These are phyloP conservation scores for Kluyveromyces wickerhamii DNA, from an alignment of 805 yeast species.

Conservation along the genomic window DNA sequence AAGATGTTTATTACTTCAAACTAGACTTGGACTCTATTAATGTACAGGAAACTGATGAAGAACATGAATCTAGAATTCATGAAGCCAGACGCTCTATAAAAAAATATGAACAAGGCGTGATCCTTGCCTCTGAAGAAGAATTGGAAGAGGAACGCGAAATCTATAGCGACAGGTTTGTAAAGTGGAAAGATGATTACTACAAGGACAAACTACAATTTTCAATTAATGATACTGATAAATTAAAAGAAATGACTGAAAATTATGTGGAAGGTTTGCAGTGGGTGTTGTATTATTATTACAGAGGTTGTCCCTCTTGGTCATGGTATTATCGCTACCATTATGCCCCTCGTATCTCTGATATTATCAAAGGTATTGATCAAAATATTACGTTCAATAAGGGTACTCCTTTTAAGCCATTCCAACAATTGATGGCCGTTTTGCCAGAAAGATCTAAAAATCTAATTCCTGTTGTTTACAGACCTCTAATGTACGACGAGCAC, in stretches of 20 bases:
- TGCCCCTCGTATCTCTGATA: constrained; percentile 90
- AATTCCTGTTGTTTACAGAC: constrained; percentile 70
- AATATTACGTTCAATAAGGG: constrained; percentile 59
- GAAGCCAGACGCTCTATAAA: constrained; percentile 49
- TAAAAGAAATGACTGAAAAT: constrained; percentile 62
- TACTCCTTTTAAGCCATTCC: constrained; percentile 81
- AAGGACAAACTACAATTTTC: constrained; percentile 69
- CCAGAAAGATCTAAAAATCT: constrained; percentile 84
- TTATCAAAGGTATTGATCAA: constrained; percentile 61
- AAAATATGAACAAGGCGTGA: constrained; percentile 53
- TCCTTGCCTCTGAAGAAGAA: constrained; percentile 50
- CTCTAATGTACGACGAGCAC: constrained; percentile 73
- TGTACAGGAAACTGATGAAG: constrained; percentile 60
- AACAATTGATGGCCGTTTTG: constrained; percentile 94
- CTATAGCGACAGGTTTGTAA: constrained; percentile 64
- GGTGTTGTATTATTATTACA: constrained; percentile 87
- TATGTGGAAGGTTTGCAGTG: constrained; percentile 94
- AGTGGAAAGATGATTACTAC: constrained; percentile 85
- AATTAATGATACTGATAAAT: constrained; percentile 48
- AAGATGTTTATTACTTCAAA: constrained; percentile 48
- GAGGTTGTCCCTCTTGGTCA: constrained; percentile 91
- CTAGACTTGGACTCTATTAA: constrained; percentile 69
- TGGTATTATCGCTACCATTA: constrained; percentile 91
- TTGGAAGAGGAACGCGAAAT: constrained; percentile 45
- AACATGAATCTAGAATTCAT: constrained; percentile 43